Base-by-base conservation (phyloP, 768 basidiomycete species). In the Leccinum boreale region DNA sequence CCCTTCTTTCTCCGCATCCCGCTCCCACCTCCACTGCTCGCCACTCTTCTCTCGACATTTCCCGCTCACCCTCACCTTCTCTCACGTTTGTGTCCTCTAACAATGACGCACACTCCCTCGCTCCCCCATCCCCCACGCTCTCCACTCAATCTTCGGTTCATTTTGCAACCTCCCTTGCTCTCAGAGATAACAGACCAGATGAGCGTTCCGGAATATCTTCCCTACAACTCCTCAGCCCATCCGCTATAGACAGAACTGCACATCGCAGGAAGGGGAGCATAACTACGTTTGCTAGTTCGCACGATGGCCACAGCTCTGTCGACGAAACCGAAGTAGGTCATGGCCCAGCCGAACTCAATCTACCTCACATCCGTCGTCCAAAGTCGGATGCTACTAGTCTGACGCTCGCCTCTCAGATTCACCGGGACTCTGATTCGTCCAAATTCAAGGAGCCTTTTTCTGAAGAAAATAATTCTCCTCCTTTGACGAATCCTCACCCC, bases 61-160 rank as follows among this genome's bases (percentile, higher is more conserved):
- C 64, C 36, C 67, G 69, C 33, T 73, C 73, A 0, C 62, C 65
- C 8, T 73, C 74, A 0, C 65, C 74, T 1, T 67, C 71, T 15
- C 64, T 72, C 0, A 70, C 70, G 0, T 63, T 61, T 3, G 70
- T 77, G 1, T 74, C 75, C 7, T 78, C 74, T 0, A 76, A 79
- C n/a, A 80, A 80, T 47, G 76, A 73, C 36, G 73, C 74, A 23
- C 79, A 71, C 1, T 65, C 70, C 8, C 57, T 59, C 9, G 70
- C 72, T 1, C 90, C 90, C 0, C 89, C 90, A 0, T 92, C 90
- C 0, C 91, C 90, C 1, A 91, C 90, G 0, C 77, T 90, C 10
- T 90, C 91, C 0, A 81, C 78, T 3, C 79, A 77, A 15, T 88
- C 87, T 3, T 83, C 83, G 0, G 79, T 82, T 0, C 81, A 85